Conservation (phyloP, 2,329 filamentous ascomycete genomes). For the Ustilaginoidea virens region DNA sequence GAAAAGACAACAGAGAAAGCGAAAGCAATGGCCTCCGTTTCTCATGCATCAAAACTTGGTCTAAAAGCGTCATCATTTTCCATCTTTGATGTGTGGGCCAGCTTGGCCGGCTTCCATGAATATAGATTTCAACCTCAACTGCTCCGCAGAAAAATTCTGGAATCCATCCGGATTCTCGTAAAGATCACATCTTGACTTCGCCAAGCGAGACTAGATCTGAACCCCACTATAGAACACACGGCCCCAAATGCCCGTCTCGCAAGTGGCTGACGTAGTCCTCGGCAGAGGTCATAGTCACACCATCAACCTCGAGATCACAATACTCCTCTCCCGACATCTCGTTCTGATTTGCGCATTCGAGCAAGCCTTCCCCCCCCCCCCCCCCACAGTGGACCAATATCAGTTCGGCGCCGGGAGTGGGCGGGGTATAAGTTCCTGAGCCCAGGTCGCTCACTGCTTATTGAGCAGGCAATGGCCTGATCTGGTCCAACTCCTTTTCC, state of each 20-base stretch:
- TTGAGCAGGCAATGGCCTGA: constrained; percentile 16
- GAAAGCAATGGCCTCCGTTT: constrained; percentile 27
- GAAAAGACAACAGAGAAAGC: no score
- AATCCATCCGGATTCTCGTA: constrained; percentile 2
- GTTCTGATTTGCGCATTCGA: constrained; percentile 13
- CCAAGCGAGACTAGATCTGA: constrained; percentile 2
- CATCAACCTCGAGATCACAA: constrained; percentile 14
- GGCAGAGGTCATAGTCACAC: constrained; percentile 1
- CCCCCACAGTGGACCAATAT: constrained; percentile 9
- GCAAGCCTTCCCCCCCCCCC: constrained; percentile 11
- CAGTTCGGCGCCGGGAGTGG: constrained; percentile 15
- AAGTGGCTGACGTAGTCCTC: constrained; percentile 1
- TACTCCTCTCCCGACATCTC: constrained; percentile 13
- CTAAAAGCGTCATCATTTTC: constrained; percentile 24
- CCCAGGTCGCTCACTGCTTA: constrained; percentile 15
- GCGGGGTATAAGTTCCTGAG: constrained; percentile 14
- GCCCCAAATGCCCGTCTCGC: constrained; percentile 11
- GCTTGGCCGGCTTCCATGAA: constrained; percentile 12
- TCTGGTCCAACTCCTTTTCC: constrained; percentile 15
- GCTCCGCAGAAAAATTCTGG: constrained; percentile 4
- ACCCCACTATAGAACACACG: constrained; percentile 10
- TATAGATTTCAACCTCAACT: constrained; percentile 4
- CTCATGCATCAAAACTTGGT: constrained; percentile 35
- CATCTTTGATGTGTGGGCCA: constrained; percentile 21
- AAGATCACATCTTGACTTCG: constrained; percentile 3